Evolutionary conservation across 306 rosid genomes (phyloP), one percentile per base, ranked within the genome.

Genomic region (Dalbergia cultrata): DNA sequence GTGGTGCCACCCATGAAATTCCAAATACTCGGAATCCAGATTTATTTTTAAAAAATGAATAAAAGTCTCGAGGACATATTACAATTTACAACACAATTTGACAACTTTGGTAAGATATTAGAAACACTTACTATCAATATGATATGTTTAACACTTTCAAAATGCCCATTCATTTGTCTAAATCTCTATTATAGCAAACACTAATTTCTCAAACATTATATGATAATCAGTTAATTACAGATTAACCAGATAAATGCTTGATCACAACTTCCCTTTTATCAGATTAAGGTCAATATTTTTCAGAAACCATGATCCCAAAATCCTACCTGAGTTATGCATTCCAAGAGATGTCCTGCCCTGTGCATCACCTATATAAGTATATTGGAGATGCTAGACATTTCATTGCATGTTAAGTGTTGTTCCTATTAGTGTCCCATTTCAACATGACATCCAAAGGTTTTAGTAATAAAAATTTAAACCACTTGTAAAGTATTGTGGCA

Each of bases 1-100:
- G 86, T 57, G 89, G 94, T 45, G 80, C 85, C 80, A 76, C 80
- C 99, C 91, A 49, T 68, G 69, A 72, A 81, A 86, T 76, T 77
- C 60, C 63, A 78, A 85, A 76, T 58, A 72, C 61, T 57, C 75
- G 83, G 18, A 80, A 69, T 49, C 67, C 12, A 75, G 81, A 67
- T 68, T 35, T 56, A 37, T 53, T 43, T 73, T 35, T 67, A 67
- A 56, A 80, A 62, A 41, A 37, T 39, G 70, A 72, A 71, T 35
- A 83, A 72, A 70, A 39, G 47, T 70, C 81, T 63, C 37, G 60
- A 67, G 35, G 62, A 8, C 34, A 66, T 50, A 72, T 62, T 26
- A 61, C n/a, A n/a, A n/a, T n/a, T n/a, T n/a, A n/a, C 69, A 81
- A 34, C 67, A 73, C 18, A 53, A 13, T 72, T 26, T 53, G 70